Evolutionary conservation across 345 rosid genomes (phyloP).

Genomic region (Eucalyptus marginata): DNA sequence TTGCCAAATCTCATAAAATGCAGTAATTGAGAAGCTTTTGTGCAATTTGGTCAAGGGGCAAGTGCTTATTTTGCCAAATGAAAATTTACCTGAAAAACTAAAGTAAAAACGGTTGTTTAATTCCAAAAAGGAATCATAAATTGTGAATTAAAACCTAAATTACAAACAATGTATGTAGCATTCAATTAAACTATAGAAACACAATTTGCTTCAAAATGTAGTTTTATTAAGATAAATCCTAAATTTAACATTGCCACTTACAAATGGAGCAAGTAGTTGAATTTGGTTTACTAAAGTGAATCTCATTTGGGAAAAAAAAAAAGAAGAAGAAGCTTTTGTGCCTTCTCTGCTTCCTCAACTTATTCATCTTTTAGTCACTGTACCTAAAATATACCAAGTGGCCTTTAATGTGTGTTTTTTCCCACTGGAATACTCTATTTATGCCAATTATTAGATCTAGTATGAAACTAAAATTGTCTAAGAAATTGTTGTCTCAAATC

Average conservation of each 20-base stretch:
- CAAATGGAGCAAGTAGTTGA: not conserved
- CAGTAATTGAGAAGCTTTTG: not conserved
- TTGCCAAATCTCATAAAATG: not conserved
- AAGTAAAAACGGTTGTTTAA: not conserved
- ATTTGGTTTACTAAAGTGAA: not conserved
- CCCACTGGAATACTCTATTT: not conserved
- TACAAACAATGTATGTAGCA: not conserved
- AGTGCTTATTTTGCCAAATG: not conserved
- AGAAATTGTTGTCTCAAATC: not conserved
- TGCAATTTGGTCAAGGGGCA: not conserved
- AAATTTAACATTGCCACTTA: not conserved
- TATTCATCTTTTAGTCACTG: not conserved
- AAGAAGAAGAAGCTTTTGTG: not conserved
- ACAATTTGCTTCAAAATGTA: not conserved
- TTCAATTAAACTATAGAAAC: not conserved
- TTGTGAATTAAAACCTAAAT: not conserved
- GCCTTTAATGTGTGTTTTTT: not conserved
- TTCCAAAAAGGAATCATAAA: not conserved
- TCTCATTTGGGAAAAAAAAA: not conserved
- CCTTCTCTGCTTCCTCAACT: not conserved
- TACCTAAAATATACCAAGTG: not conserved
- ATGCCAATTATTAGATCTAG: not conserved
- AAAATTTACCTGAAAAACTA: not conserved
- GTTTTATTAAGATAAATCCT: not conserved
- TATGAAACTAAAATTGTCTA: not conserved